Evolutionary conservation across 2,329 filamentous ascomycete genomes (phyloP).

Genomic region (Penicillium sp.): DNA sequence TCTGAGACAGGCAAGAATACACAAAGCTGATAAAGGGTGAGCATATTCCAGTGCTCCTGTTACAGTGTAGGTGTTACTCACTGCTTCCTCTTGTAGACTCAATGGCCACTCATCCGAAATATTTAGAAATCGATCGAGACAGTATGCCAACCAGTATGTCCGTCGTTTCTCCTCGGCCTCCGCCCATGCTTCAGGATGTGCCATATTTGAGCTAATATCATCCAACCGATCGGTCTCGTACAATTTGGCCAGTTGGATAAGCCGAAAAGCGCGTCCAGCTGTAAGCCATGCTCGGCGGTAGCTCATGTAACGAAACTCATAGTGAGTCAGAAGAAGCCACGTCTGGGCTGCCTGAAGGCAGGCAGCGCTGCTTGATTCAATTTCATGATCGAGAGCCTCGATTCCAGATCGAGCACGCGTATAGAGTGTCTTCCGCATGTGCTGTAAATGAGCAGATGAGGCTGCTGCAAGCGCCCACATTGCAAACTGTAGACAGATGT

Average conservation of each 20-base stretch:
- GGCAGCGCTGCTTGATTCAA: not conserved
- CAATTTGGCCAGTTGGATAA: conserved; percentile 39
- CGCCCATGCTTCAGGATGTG: conserved; percentile 13
- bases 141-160: conserved; percentile 41
- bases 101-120: conserved; percentile 29
- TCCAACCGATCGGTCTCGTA: conserved; percentile 34
- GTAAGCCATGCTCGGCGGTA: conserved; percentile 40
- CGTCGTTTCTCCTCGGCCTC: conserved; percentile 36
- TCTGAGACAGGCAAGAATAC: conserved; percentile 22
- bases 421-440: conserved; percentile 28
- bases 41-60: not conserved
- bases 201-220: not conserved
- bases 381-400: conserved; percentile 9
- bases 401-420: conserved; percentile 21
- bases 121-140: conserved; percentile 35
- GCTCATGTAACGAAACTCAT: conserved; percentile 38
- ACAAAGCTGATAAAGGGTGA: not conserved
- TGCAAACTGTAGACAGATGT: conserved; percentile 34
- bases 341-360: conserved; percentile 29
- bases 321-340: conserved; percentile 39
- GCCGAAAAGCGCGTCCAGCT: conserved; percentile 38
- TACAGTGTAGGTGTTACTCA: conserved; percentile 6
- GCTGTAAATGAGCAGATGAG: conserved; percentile 33
- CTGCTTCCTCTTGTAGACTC: conserved; percentile 29
- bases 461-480: conserved; percentile 41